These are phyloP conservation scores for Didymella pinodella DNA, from an alignment of 2,329 filamentous ascomycete genomes.

Conservation along the genomic window DNA sequence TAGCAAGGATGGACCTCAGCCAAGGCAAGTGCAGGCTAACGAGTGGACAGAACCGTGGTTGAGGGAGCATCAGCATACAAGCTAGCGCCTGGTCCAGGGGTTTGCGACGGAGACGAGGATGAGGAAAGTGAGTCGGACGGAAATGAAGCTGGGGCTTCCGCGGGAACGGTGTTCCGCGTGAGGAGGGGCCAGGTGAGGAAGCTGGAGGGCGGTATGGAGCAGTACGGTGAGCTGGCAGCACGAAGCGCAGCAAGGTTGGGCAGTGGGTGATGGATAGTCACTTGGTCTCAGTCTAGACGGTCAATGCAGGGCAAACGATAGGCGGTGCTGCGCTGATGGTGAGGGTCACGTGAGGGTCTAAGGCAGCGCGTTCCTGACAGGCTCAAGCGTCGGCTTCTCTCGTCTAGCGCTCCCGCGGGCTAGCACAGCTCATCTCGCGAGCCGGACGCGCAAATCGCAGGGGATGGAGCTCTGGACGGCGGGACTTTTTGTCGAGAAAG, in stretches of 20 bases:
- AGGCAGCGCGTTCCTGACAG: constrained; percentile 22
- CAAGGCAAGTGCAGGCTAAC: constrained; percentile 13
- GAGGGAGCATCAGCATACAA: constrained; percentile 62
- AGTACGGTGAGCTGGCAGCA: constrained; percentile 50
- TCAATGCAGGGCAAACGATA: background rate
- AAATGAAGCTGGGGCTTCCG: constrained; percentile 56
- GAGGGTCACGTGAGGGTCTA: background rate
- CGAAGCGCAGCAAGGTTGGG: constrained; percentile 40
- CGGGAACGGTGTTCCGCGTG: constrained; percentile 48
- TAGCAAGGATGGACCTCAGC: background rate
- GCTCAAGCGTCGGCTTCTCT: constrained; percentile 27
- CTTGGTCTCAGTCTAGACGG: too few species aligned
- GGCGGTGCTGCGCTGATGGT: constrained; percentile 2
- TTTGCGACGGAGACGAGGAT: constrained; percentile 50
- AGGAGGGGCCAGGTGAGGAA: constrained; percentile 45
- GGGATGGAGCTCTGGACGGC: constrained; percentile 25
- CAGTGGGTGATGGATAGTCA: constrained; percentile 1
- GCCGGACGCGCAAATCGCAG: constrained; percentile 31
- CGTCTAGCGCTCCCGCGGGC: constrained; percentile 25
- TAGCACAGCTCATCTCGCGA: constrained; percentile 27
- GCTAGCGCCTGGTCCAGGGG: constrained; percentile 44
- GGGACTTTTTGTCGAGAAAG: constrained; percentile 8
- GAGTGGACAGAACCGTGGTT: constrained; percentile 65
- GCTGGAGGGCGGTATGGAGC: constrained; percentile 50
- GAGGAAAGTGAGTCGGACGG: constrained; percentile 57